Evolutionary conservation across 2,329 filamentous ascomycete genomes (phyloP).

Genomic region (Xylariaceae sp.): DNA sequence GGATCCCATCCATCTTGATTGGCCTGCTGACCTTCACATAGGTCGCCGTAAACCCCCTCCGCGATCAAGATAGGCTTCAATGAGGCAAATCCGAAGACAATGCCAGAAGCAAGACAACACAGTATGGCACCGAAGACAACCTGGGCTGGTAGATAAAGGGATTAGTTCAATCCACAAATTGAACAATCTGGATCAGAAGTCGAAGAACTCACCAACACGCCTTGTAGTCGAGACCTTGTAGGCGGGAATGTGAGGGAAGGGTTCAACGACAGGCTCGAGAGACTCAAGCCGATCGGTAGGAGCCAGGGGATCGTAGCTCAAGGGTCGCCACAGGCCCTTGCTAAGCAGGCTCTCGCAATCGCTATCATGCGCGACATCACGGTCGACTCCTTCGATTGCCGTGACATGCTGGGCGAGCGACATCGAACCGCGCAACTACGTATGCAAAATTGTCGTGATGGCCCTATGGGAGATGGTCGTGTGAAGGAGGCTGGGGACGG

Average conservation of each 20-base stretch:
- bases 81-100: conserved; percentile 62
- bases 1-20: conserved; percentile 27
- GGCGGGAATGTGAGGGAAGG: conserved; percentile 28
- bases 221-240: conserved; percentile 29
- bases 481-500: too few relatives aligned
- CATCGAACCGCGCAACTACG: conserved; percentile 26
- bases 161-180: neutral
- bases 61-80: conserved; percentile 59
- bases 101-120: conserved; percentile 62
- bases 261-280: conserved; percentile 20
- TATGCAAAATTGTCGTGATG: conserved; percentile 1
- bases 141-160: conserved; percentile 45
- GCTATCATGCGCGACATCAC: conserved; percentile 22
- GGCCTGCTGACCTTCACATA: conserved; percentile 45
- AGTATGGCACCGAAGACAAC: conserved; percentile 60
- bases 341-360: conserved; percentile 12
- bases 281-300: conserved; percentile 27
- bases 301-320: conserved; percentile 29
- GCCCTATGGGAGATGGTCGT: neutral
- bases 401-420: conserved; percentile 43
- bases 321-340: conserved; percentile 25
- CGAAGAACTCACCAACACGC: conserved; percentile 28
- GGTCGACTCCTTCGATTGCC: conserved; percentile 39
- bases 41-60: conserved; percentile 53
- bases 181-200: too few relatives aligned